These are phyloP conservation scores for Fistulinella prunicolor DNA, from an alignment of 768 basidiomycete species.

Conservation along the genomic window DNA sequence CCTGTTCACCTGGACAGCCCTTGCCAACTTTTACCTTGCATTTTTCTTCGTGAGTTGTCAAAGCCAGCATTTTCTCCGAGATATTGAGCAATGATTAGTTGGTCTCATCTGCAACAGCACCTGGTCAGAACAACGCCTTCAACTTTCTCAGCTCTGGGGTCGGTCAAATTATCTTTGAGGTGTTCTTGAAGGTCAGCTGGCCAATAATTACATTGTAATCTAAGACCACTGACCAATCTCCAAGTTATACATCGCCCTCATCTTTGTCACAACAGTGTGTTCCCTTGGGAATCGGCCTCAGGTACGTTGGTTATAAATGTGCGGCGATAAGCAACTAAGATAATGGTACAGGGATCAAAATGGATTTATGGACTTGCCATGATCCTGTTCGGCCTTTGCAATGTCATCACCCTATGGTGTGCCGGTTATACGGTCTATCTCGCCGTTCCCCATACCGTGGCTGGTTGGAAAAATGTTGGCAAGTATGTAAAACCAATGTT, in stretches of 20 bases:
- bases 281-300: conserved; percentile 91
- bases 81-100: conserved; percentile 47
- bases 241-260: conserved; percentile 76
- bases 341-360: conserved; percentile 62
- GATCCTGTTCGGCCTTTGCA: conserved; percentile 75
- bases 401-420: conserved; percentile 81
- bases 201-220: not conserved
- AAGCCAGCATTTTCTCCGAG: conserved; percentile 15
- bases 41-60: conserved; percentile 82
- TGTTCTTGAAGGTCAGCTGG: conserved; percentile 57
- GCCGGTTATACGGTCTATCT: conserved; percentile 89
- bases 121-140: conserved; percentile 63
- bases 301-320: conserved; percentile 21
- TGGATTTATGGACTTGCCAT: conserved; percentile 79
- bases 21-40: conserved; percentile 92
- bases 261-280: conserved; percentile 81
- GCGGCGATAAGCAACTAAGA: conserved; percentile 2
- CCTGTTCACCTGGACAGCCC: conserved; percentile 89
- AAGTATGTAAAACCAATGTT: conserved; percentile 45
- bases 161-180: conserved; percentile 69
- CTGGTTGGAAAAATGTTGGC: conserved; percentile 71
- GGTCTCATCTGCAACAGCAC: conserved; percentile 72
- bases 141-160: conserved; percentile 73
- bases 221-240: conserved; percentile 20
- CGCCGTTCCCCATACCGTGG: conserved; percentile 69